Conservation (phyloP, 1,284 basidiomycete genomes). For the Sporisorium scitamineum region DNA sequence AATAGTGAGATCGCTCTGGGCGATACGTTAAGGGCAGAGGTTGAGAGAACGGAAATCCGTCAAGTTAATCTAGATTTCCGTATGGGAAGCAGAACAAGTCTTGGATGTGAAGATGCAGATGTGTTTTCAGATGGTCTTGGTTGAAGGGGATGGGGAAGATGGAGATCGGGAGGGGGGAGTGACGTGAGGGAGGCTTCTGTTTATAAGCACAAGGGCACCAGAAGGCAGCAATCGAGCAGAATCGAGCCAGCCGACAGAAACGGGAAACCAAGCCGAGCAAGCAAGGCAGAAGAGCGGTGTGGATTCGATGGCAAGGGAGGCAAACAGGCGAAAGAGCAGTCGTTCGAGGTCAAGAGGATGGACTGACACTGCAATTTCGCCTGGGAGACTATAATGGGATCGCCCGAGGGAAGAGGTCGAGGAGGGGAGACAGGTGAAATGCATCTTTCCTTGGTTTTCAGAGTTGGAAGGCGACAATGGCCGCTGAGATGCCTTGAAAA, state of each 20-base stretch:
- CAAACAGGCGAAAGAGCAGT: slow-evolving; percentile 12
- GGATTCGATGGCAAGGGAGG: neutral
- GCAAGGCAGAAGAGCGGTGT: slow-evolving; percentile 11
- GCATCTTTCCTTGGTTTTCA: neutral
- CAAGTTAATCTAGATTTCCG: slow-evolving; percentile 20
- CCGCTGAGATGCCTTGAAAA: slow-evolving; percentile 7
- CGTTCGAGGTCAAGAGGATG: neutral
- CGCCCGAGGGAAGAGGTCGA: neutral
- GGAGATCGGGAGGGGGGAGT: neutral
- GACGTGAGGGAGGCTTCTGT: neutral
- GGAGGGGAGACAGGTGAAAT: neutral
- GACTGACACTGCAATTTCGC: slow-evolving; percentile 8
- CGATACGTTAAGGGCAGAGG: slow-evolving; percentile 21
- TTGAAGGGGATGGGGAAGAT: slow-evolving; percentile 13
- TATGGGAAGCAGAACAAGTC: slow-evolving; percentile 1
- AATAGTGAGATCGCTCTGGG: slow-evolving; percentile 35
- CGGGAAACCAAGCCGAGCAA: neutral
- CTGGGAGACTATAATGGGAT: neutral
- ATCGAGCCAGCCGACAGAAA: neutral
- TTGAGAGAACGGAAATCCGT: slow-evolving; percentile 26
- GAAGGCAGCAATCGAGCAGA: slow-evolving; percentile 16
- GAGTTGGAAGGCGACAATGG: neutral
- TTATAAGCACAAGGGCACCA: slow-evolving; percentile 28
- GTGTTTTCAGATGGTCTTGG: slow-evolving; percentile 14
- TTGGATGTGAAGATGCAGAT: slow-evolving; percentile 17